Evolutionary conservation across 352 stramenopile genomes (phyloP), one percentile per base, ranked within the genome.

Genomic region (Globisporangium acanthophoron): DNA sequence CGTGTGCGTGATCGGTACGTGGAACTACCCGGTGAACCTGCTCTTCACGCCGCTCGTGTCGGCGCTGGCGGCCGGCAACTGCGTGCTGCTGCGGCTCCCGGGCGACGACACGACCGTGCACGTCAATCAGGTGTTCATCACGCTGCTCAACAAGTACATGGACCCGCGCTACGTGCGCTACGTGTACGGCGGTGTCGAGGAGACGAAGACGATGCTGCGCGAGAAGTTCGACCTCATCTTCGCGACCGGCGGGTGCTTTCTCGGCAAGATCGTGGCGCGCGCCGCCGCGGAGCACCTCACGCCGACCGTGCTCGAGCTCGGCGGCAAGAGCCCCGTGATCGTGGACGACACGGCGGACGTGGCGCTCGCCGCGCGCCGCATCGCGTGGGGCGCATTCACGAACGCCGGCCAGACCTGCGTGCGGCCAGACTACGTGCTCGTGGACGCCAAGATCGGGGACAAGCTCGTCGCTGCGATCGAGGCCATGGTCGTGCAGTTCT

Each of bases 371-470:
- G 83, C 77, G 3, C 33, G 80, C 48, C 77, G 96, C 6, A 81
- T 99, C 41, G 66, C 89, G 8, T 97, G 78, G 73, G 78, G 67
- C 2, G 92, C 96, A 33, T 91, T 81, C 35, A 61, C 95, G 27
- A 99, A 99, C 69, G 63, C 72, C 21, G 96, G 96, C 1, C 96
- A 99, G 74, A 97, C 84, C 44, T 99, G 96, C 70, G 76, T 98
- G 37, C 80, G 92, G 16, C 92, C 94, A 5, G 96, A 98, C 70
- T 97, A 98, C 75, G 58, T 98, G 8, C 52, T 98, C 27, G 87
- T 96, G 16, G 77, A 96, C 58, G 62, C 79, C 33, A 76, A 77
- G 45, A 64, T 95, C 40, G 69, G 85, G 18, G 73, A 94, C 54
- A 16, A 61, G 31, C 70, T 91, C 20, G 70, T 91, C 13, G 52